Conservation (phyloP, 768 basidiomycete genomes). For the Clathrus columnatus region DNA sequence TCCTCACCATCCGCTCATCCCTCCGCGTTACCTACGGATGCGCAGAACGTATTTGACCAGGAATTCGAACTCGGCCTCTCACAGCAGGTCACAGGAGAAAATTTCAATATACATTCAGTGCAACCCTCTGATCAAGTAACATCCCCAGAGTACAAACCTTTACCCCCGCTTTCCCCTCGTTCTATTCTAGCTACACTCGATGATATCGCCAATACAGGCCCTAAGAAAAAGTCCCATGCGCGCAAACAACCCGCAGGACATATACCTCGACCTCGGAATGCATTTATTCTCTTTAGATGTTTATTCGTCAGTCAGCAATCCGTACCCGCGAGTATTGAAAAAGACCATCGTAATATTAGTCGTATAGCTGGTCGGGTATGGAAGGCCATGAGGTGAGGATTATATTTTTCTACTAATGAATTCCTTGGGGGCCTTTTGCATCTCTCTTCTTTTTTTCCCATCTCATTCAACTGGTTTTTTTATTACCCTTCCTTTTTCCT, state of each 20-base stretch:
- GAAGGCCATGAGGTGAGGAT: slow-evolving; percentile 38
- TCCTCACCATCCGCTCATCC: background rate
- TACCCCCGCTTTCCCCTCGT: slow-evolving; percentile 1
- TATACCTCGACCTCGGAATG: slow-evolving; percentile 65
- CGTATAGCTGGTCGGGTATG: slow-evolving; percentile 60
- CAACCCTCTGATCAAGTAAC: background rate
- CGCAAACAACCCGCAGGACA: slow-evolving; percentile 43
- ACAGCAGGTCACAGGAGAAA: background rate
- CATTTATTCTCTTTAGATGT: slow-evolving; percentile 74
- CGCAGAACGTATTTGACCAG: background rate
- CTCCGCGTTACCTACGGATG: background rate
- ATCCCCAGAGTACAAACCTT: background rate
- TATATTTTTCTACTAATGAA: background rate
- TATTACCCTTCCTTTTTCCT: background rate
- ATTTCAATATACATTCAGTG: background rate
- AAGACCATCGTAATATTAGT: slow-evolving; percentile 60
- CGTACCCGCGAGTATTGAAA: slow-evolving; percentile 44
- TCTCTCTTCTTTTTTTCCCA: background rate
- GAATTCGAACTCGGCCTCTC: background rate
- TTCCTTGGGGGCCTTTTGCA: background rate
- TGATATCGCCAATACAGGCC: background rate
- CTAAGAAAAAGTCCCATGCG: slow-evolving; percentile 35
- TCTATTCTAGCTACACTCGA: slow-evolving; percentile 5
- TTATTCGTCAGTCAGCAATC: slow-evolving; percentile 59
- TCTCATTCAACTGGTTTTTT: background rate